Evolutionary conservation across 2,329 filamentous ascomycete species (phyloP), one percentile per base, ranked within the genome.

Genomic region (Akanthomyces dipterigenus): DNA sequence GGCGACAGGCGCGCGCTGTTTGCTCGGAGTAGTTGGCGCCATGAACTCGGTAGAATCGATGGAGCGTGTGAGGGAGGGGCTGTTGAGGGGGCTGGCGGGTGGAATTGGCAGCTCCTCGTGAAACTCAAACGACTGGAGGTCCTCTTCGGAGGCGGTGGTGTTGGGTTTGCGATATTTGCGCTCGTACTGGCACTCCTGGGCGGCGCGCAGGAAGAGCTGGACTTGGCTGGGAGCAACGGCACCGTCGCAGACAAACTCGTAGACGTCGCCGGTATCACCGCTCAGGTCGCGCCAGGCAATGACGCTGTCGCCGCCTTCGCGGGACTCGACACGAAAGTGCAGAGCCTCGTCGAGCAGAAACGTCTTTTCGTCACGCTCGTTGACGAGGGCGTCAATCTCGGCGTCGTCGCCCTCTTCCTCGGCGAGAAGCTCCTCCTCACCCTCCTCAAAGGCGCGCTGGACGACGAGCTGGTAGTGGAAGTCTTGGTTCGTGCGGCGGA

Each of bases 391-490:
- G 70, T 93, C 90, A 49, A 85, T 83, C 62, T 85, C 88, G 53
- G 83, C 88, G 77, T 96, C 90, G 65, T 93, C 91, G 57, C 87
- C 91, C 69, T 93, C 91, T 72, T 96, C 93, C 68, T 96, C 93
- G 49, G 88, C 92, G 46, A 96, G 78, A 24, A 95, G 82, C 70
- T 98, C 93, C 65, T 93, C 93, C 71, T 99, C 95, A 61, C 95
- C 95, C 76, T 99, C 95, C 72, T 99, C 95, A 80, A 96, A 99
- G 63, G 93, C 93, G 63, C 95, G 86, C 74, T 99, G 95, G 46
- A 98, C 85, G 45, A 98, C 93, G 14, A 99, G 90, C 74, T 99
- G 95, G 73, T 98, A 99, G 70, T 99, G 93, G 70, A 90, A 97
- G 59, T 98, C 92, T 73, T 96, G 93, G 22, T 90, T 93, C 18